A percentile compares a stretch with the other conserved stretches of the same genome.
phyloP scores from a whole-genome alignment of 306 rosid species.

The Vachellia collinsii region DNA sequence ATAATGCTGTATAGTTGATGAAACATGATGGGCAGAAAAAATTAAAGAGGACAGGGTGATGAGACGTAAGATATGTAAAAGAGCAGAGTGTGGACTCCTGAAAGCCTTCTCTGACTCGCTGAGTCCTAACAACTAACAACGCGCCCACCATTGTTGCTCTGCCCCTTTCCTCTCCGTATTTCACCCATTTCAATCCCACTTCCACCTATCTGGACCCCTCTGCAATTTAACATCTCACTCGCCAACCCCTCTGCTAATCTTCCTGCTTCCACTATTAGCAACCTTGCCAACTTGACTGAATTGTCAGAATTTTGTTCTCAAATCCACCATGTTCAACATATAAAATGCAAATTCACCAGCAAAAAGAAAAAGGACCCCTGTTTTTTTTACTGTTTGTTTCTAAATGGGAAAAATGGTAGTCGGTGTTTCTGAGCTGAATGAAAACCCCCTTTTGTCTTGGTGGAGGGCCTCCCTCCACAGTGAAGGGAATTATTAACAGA shows the following conservation, averaged over 20 bases:
- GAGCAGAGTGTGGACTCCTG: slow-evolving; percentile 32
- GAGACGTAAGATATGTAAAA: slow-evolving; percentile 59
- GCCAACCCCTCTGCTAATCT: not conserved
- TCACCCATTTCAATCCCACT: not conserved
- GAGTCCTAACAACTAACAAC: slow-evolving; percentile 58
- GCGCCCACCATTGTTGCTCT: slow-evolving; percentile 62
- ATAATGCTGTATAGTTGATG: not conserved
- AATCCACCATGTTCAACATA: not conserved
- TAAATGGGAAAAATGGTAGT: not conserved
- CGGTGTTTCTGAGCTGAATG: slow-evolving; percentile 35
- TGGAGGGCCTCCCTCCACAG: slow-evolving; percentile 71
- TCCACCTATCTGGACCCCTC: not conserved
- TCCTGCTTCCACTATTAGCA: not conserved
- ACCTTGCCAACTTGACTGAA: not conserved
- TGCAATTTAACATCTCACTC: not conserved
- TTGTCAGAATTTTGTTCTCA: slow-evolving; percentile 28
- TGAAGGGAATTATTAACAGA: slow-evolving; percentile 52
- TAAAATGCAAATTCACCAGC: not conserved
- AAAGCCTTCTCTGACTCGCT: slow-evolving; percentile 39
- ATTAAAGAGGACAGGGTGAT: slow-evolving; percentile 37
- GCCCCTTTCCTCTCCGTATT: not conserved
- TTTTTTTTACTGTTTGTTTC: not conserved
- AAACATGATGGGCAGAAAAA: slow-evolving; percentile 15
- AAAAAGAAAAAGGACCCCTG: too few species aligned
- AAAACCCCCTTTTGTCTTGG: slow-evolving; percentile 60